Evolutionary conservation across 2,329 filamentous ascomycete genomes (phyloP).

Genomic region (Parasarocladium wereldwijsianum): DNA sequence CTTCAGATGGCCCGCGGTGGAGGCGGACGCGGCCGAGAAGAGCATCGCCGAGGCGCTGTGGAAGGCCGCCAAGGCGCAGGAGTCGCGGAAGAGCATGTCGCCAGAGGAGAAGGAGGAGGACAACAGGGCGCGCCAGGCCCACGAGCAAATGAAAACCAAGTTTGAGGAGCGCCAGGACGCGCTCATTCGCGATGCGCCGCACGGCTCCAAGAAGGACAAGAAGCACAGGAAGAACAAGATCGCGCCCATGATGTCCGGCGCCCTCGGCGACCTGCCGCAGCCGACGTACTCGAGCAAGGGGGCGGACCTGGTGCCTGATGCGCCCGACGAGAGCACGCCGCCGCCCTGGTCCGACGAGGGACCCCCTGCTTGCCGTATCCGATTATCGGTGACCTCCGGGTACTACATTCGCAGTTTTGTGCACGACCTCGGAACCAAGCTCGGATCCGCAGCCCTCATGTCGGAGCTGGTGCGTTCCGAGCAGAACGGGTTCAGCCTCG

Average conservation of each 20-base stretch:
- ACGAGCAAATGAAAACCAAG: constrained; percentile 41
- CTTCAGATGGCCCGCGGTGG: constrained; percentile 64
- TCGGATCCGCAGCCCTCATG: constrained; percentile 77
- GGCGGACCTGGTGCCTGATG: constrained; percentile 36
- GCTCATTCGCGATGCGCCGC: constrained; percentile 35
- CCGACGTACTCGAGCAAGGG: constrained; percentile 25
- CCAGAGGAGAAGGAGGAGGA: constrained; percentile 41
- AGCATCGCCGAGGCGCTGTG: constrained; percentile 60
- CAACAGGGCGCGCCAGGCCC: constrained; percentile 36
- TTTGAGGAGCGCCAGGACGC: constrained; percentile 43
- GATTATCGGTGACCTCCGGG: constrained; percentile 86
- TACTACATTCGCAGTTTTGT: constrained; percentile 94
- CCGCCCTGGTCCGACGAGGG: constrained; percentile 45
- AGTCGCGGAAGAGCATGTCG: constrained; percentile 31
- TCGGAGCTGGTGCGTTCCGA: constrained; percentile 64
- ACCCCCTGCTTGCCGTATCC: constrained; percentile 65
- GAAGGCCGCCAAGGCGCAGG: constrained; percentile 44
- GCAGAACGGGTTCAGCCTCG: constrained; percentile 68
- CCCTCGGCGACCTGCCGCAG: constrained; percentile 35
- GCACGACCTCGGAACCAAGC: constrained; percentile 74
- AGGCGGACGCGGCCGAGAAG: constrained; percentile 63
- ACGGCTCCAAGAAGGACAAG: constrained; percentile 12
- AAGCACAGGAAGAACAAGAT: constrained; percentile 15
- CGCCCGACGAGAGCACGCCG: constrained; percentile 30
- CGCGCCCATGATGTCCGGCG: constrained; percentile 42